Evolutionary conservation across 2,329 filamentous ascomycete species (phyloP).

Genomic region (Fusarium sp.): DNA sequence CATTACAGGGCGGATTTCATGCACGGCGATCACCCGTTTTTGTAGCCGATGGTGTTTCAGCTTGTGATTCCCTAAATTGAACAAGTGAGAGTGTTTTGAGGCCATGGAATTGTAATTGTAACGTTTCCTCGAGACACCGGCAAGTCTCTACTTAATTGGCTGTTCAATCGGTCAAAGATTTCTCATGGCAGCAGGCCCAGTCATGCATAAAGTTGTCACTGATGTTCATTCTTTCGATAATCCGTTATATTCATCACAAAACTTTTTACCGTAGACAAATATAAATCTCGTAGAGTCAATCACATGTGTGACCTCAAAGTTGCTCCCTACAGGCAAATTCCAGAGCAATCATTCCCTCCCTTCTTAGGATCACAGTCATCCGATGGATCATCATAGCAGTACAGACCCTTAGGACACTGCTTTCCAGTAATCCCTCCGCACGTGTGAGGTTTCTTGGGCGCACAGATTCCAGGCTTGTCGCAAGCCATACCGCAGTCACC

Average conservation of each 20-base stretch:
- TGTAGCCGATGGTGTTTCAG: not conserved
- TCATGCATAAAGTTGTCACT: not conserved
- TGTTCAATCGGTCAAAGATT: no score
- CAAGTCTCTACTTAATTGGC: no score
- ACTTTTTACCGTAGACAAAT: not conserved
- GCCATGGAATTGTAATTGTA: not conserved
- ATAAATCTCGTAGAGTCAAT: no score
- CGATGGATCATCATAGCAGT: constrained; percentile 43
- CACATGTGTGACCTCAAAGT: rapidly evolving
- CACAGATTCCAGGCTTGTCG: constrained; percentile 47
- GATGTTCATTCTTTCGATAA: not conserved
- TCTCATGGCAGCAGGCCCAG: not conserved
- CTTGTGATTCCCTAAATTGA: not conserved
- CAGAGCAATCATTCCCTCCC: constrained; percentile 44
- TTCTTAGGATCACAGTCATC: constrained; percentile 42
- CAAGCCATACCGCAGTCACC: constrained; percentile 46
- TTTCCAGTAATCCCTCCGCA: constrained; percentile 42
- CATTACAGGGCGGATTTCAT: constrained; percentile 6
- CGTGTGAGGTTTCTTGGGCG: constrained; percentile 25
- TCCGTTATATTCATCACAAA: not conserved
- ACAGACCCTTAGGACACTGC: constrained; percentile 39
- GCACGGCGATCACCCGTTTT: constrained; percentile 14
- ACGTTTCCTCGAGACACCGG: not conserved
- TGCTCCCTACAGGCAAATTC: constrained; percentile 42
- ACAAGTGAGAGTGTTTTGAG: not conserved